Evolutionary conservation across 441 rosid species (phyloP).

Genomic region (Capsella rubella): DNA sequence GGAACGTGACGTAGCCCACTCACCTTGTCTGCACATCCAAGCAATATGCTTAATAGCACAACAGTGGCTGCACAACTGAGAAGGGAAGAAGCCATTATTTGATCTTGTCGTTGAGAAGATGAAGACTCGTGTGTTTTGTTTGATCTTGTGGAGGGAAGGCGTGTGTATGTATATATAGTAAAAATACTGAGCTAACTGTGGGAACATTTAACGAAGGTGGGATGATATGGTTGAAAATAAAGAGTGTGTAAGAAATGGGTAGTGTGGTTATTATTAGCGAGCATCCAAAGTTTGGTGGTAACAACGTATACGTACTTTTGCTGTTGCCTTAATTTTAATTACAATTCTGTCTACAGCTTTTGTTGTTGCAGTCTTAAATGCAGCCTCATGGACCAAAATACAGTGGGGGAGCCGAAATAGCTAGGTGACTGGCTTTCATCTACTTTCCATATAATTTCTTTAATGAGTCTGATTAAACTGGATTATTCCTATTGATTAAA

Average conservation of each 20-base stretch:
- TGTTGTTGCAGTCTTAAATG: conserved; percentile 37
- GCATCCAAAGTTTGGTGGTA: conserved; percentile 47
- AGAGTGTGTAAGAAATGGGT: conserved; percentile 29
- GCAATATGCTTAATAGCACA: conserved; percentile 48
- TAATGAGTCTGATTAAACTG: conserved; percentile 4
- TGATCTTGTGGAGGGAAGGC: conserved; percentile 37
- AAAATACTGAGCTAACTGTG: conserved; percentile 39
- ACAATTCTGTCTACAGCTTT: conserved; percentile 9
- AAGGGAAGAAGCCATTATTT: conserved; percentile 35
- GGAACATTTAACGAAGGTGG: conserved; percentile 37
- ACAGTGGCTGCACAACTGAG: conserved; percentile 50
- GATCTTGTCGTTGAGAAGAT: conserved; percentile 16
- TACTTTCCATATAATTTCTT: background rate
- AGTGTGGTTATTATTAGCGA: conserved; percentile 34
- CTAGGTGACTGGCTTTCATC: conserved; percentile 14
- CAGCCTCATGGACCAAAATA: conserved; percentile 26
- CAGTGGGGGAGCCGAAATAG: conserved; percentile 17
- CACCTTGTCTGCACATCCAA: conserved; percentile 52
- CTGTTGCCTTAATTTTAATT: background rate
- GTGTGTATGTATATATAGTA: conserved; percentile 34
- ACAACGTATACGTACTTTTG: conserved; percentile 9
- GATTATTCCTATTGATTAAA: conserved; percentile 14
- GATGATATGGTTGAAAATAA: conserved; percentile 39
- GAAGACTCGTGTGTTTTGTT: conserved; percentile 22
- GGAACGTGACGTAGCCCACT: conserved; percentile 55